Conservation (phyloP, 768 basidiomycete genomes). For the Lactarius hatsudake region DNA sequence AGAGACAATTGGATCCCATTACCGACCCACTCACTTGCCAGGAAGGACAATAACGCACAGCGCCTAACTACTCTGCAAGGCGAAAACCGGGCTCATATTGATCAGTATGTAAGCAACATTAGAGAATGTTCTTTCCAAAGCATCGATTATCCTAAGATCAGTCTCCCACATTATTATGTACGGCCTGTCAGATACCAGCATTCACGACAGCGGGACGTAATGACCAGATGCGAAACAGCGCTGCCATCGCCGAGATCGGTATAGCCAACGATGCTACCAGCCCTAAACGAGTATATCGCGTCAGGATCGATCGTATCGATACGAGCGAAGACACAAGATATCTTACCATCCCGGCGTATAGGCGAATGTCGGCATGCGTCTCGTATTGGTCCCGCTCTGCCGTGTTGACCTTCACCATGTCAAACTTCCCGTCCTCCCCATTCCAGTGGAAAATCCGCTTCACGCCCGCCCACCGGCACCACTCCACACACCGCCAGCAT, state of each 20-base stretch:
- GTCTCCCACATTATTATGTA: not conserved
- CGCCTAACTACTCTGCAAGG: not conserved
- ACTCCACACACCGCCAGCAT: conserved; percentile 55
- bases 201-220: not conserved
- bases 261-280: conserved; percentile 3
- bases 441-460: conserved; percentile 57
- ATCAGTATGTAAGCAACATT: not conserved
- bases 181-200: not conserved
- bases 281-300: conserved; percentile 2
- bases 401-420: conserved; percentile 48
- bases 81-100: not conserved
- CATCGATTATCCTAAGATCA: not conserved
- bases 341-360: conserved; percentile 46
- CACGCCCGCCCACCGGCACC: conserved; percentile 57
- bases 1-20: conserved; percentile 6
- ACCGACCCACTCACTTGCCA: not conserved
- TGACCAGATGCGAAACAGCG: not conserved
- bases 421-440: conserved; percentile 36
- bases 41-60: not conserved
- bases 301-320: not conserved
- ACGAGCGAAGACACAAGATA: conserved; percentile 2
- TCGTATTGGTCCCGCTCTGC: conserved; percentile 41
- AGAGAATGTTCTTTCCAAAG: not conserved
- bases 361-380: conserved; percentile 45
- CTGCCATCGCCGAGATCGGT: not conserved